Evolutionary conservation across 2,329 filamentous ascomycete species (phyloP), one percentile per base, ranked within the genome.

Genomic region (Coniochaeta prunicola): DNA sequence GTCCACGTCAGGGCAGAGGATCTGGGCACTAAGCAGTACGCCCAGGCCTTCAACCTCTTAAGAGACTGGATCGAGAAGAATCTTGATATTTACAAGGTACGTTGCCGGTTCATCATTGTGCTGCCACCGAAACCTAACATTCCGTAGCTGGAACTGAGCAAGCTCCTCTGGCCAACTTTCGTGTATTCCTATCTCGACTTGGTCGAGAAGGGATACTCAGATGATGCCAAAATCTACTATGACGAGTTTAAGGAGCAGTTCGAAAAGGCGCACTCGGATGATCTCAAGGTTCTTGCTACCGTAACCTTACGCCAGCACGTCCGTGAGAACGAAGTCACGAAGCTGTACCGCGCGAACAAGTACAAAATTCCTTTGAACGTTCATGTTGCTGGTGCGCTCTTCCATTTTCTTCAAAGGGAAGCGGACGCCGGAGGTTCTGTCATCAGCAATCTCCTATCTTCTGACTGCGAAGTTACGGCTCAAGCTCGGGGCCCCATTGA

Each of bases 121-220:
- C 24, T 38, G n/a, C 50, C 12, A 54, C 10, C 3, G 21, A 59
- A 57, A 53, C 45, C 64, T 71, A 36, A 69, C 56, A n/a, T 2
- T 50, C 12, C 60, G 13, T 62, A 92, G 85, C 91, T 93, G 50
- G 94, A 99, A 75, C 80, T 99, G 3, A 83, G 85, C 60, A 92
- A 96, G 64, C 79, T 97, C 4, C 76, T 96, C 17, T 99, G 94
- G 92, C 94, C 94, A 0, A 77, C 96, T 0, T 97, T 97, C 68
- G 90, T 97, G 56, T 96, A 99, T 73, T 94, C 91, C 0, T 97
- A 90, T 69, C 78, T 99, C 28, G 87, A 91, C 59, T 82, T 97
- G 58, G 82, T 96, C 30, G 80, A 80, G 34, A 84, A 91, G 60
- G 86, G 85, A 63, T 92, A 89, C 65, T 76, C 83, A 1, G 83